Conservation (phyloP, 179 eudicot species). For the Amaranthus tricolor region DNA sequence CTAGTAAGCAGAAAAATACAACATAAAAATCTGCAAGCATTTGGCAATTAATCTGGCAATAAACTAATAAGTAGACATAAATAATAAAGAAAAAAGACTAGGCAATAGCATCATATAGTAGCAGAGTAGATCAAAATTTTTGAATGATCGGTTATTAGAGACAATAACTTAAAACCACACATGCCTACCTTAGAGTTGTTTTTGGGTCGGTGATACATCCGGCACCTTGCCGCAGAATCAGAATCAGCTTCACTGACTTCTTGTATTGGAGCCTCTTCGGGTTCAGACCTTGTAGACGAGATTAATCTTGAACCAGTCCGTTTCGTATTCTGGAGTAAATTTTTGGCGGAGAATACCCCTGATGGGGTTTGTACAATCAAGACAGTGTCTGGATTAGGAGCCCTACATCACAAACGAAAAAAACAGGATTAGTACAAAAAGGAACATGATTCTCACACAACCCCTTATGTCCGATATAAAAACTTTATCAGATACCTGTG, state of each 20-base stretch:
- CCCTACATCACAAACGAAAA: constrained; percentile 46
- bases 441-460: constrained; percentile 9
- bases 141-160: not conserved
- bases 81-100: not conserved
- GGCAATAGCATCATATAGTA: not conserved
- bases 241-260: constrained; percentile 61
- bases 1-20: constrained; percentile 35
- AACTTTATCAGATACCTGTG: constrained; percentile 63
- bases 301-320: constrained; percentile 80
- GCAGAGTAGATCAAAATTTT: not conserved
- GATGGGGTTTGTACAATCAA: constrained; percentile 82
- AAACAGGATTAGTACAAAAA: constrained; percentile 15
- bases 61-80: not conserved
- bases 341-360: constrained; percentile 84
- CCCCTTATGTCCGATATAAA: not conserved
- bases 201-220: constrained; percentile 50
- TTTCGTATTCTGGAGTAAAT: constrained; percentile 59
- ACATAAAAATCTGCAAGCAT: constrained; percentile 8
- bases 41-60: not conserved
- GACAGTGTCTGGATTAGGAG: constrained; percentile 96
- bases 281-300: constrained; percentile 58
- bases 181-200: constrained; percentile 40
- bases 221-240: constrained; percentile 88
- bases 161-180: constrained; percentile 1
- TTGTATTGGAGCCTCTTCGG: constrained; percentile 42